Evolutionary conservation across 2,329 filamentous ascomycete species (phyloP).

Genomic region (Sclerotinia sclerotiorum): DNA sequence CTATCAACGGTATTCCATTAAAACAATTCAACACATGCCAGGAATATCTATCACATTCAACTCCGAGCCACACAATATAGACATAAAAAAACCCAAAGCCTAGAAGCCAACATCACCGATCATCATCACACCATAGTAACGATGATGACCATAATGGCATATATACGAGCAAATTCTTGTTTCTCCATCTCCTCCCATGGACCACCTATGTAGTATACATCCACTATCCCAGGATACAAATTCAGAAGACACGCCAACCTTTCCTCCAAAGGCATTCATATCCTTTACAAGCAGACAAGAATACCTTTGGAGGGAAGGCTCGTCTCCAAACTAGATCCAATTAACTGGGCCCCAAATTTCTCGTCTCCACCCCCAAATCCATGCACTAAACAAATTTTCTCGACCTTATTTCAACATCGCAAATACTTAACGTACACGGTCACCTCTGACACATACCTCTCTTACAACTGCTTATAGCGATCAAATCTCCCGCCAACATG

Average conservation of each 20-base stretch:
- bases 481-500: not conserved
- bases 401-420: conserved; percentile 34
- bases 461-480: conserved; percentile 30
- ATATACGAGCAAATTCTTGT: not conserved
- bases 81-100: not conserved
- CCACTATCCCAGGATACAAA: not conserved
- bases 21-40: not conserved
- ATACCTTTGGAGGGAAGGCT: not conserved
- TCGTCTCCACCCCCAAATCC: conserved; percentile 8
- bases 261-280: conserved; percentile 11
- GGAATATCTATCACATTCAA: not conserved
- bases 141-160: too few species aligned
- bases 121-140: not conserved
- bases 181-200: not conserved
- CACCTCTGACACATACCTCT: conserved; percentile 28
- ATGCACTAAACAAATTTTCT: conserved; percentile 21
- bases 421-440: conserved; percentile 35
- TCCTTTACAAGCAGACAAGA: not conserved
- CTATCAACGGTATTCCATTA: too few species aligned
- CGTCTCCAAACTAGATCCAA: not conserved
- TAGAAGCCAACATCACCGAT: not conserved
- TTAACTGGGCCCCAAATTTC: too few species aligned
- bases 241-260: not conserved
- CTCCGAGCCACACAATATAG: not conserved
- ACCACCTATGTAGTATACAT: not conserved